Percentiles rank a stretch among this genome's conserved stretches.
Conservation (phyloP, 208 protist species). For the Entamoeba moshkovskii region DNA sequence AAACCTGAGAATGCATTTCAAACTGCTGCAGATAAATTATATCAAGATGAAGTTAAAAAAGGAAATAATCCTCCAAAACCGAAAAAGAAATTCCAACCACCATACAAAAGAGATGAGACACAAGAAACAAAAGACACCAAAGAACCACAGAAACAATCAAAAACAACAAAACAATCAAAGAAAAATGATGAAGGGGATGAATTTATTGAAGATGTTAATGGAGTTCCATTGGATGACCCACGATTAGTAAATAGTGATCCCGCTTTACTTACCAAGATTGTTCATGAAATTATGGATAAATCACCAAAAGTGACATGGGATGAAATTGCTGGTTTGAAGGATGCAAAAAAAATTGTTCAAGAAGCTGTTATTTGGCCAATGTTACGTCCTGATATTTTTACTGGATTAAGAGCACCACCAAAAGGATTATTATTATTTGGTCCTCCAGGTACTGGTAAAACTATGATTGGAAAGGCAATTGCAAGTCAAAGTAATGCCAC, state of each 20-base stretch:
- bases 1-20: neutral
- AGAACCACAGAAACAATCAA: neutral
- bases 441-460: constrained; percentile 47
- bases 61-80: neutral
- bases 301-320: constrained; percentile 1
- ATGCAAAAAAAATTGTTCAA: constrained; percentile 45
- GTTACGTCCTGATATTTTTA: constrained; percentile 49
- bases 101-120: neutral
- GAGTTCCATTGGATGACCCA: neutral
- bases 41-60: neutral
- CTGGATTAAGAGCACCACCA: constrained; percentile 43
- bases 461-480: constrained; percentile 68
- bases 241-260: neutral
- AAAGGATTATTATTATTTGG: constrained; percentile 58
- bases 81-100: neutral
- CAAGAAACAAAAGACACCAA: neutral
- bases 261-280: neutral
- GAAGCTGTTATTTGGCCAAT: constrained; percentile 50
- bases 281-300: constrained; percentile 5
- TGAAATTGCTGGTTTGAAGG: constrained; percentile 47
- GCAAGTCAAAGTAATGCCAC: constrained; percentile 65
- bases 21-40: neutral
- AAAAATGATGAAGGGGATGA: neutral
- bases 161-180: neutral
- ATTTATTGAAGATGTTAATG: neutral